These are phyloP conservation scores for Trichoderma virens DNA, from an alignment of 495 filamentous ascomycete genomes.

Conservation along the genomic window DNA sequence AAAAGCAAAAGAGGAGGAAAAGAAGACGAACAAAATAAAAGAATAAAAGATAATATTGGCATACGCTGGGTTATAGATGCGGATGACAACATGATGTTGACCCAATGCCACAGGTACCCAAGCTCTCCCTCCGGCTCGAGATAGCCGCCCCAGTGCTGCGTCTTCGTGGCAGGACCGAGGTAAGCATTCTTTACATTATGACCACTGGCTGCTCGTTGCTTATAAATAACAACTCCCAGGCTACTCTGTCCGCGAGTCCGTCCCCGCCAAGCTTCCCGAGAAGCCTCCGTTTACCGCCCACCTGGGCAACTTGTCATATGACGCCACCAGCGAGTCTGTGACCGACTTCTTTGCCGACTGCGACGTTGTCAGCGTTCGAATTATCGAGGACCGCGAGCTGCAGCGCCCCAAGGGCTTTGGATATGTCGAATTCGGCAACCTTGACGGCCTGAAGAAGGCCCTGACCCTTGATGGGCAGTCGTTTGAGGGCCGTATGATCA, in stretches of 20 bases:
- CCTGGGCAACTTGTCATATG: slow-evolving; percentile 92
- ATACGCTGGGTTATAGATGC: background rate
- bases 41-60: background rate
- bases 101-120: slow-evolving; percentile 29
- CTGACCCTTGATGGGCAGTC: slow-evolving; percentile 69
- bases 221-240: slow-evolving; percentile 26
- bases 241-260: slow-evolving; percentile 66
- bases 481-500: slow-evolving; percentile 80
- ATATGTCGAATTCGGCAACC: slow-evolving; percentile 85
- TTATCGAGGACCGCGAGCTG: slow-evolving; percentile 91
- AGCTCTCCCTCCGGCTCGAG: slow-evolving; percentile 31
- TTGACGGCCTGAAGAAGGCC: slow-evolving; percentile 87
- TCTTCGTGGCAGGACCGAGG: slow-evolving; percentile 28
- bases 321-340: slow-evolving; percentile 73
- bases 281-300: slow-evolving; percentile 93
- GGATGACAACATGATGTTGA: slow-evolving; percentile 2
- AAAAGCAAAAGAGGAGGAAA: background rate
- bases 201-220: background rate
- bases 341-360: slow-evolving; percentile 79
- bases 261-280: slow-evolving; percentile 66
- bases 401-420: slow-evolving; percentile 93
- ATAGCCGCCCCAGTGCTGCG: slow-evolving; percentile 28
- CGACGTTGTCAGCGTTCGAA: slow-evolving; percentile 78
- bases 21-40: background rate
- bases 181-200: slow-evolving; percentile 15